Evolutionary conservation across 1,284 basidiomycete genomes (phyloP), one percentile per base, ranked within the genome.

Genomic region (Cryptococcus hybrid): DNA sequence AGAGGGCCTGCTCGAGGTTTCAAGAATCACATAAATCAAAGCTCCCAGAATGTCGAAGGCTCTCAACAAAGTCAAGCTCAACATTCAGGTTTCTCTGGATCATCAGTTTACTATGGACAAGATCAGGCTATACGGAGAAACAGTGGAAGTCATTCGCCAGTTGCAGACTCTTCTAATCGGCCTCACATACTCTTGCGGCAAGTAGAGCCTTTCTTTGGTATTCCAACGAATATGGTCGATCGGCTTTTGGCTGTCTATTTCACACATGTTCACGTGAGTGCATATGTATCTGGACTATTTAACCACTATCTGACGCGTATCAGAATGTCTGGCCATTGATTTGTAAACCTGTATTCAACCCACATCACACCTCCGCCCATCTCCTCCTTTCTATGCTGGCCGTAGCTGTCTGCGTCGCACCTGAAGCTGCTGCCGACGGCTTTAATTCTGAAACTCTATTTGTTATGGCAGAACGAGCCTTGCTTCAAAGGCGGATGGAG

Each of bases 361-460:
- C 68, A 0, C 63, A 70, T 44, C 61, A 64, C n/a, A 60, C 65
- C 5, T 65, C 67, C 1, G 52, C 65, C 6, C 68, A 64, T 3
- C 63, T 77, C 1, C 62, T 77, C 0, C 65, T 71, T 7, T 64
- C 73, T 44, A 76, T 76, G 67, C 63, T 75, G 4, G 65, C 69
- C 7, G 67, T 75, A 13, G 70, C 75, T 4, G 57, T 69, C 2
- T 76, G 71, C 48, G 63, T 76, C n/a, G 64, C 66, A 0, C 59
- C 63, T 15, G 40, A 64, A 36, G 37, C 60, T 65, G 47, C 45
- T 11, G 36, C n/a, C 30, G 57, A 62, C 7, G 57, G 51, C 43
- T 30, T 48, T n/a, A 7, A 55, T 34, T 85, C 89, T 69, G 85
- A 88, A 64, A 87, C 86, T 55, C 78, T 91, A 3, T 72, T 70